Percentiles rank a stretch among this genome's conserved stretches.
These are phyloP conservation scores for Noccaea bulbosa DNA, from an alignment of 345 rosid genomes.

Conservation along the genomic window DNA sequence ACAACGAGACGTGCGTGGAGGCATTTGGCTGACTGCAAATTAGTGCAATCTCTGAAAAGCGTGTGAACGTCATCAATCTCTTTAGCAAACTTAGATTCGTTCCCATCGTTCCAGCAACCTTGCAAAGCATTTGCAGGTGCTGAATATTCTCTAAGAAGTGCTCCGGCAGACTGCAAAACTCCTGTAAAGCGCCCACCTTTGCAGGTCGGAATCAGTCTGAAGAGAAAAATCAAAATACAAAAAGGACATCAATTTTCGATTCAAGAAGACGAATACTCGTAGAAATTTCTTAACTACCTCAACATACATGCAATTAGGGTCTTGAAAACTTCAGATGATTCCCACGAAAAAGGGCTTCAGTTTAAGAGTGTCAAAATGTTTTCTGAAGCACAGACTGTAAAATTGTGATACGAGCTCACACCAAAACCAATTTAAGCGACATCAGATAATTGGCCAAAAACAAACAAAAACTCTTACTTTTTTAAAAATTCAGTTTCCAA, in stretches of 20 bases:
- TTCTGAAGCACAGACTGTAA: background rate
- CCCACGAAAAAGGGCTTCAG: background rate
- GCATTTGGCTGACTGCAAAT: conserved; percentile 40
- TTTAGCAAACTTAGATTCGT: background rate
- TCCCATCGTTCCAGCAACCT: background rate
- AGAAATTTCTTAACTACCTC: conserved; percentile 25
- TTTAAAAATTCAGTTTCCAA: too few relatives aligned
- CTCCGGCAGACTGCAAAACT: conserved; percentile 33
- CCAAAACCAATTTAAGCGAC: too few relatives aligned
- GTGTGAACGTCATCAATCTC: conserved; percentile 37
- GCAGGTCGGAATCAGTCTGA: conserved; percentile 48
- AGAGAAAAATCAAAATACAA: background rate
- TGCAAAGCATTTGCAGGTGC: conserved; percentile 39
- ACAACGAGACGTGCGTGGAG: conserved; percentile 57
- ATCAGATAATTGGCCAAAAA: too few relatives aligned
- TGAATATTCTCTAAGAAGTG: conserved; percentile 29
- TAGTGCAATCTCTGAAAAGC: conserved; percentile 51
- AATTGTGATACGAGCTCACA: too few relatives aligned
- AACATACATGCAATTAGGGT: conserved; percentile 33
- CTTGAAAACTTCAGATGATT: conserved; percentile 5
- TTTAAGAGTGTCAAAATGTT: background rate
- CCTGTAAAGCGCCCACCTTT: conserved; percentile 42
- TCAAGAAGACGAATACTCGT: background rate
- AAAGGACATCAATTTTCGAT: background rate
- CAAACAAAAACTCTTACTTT: too few relatives aligned